Evolutionary conservation across 2,329 filamentous ascomycete genomes (phyloP).

Genomic region (Nemania abortiva): DNA sequence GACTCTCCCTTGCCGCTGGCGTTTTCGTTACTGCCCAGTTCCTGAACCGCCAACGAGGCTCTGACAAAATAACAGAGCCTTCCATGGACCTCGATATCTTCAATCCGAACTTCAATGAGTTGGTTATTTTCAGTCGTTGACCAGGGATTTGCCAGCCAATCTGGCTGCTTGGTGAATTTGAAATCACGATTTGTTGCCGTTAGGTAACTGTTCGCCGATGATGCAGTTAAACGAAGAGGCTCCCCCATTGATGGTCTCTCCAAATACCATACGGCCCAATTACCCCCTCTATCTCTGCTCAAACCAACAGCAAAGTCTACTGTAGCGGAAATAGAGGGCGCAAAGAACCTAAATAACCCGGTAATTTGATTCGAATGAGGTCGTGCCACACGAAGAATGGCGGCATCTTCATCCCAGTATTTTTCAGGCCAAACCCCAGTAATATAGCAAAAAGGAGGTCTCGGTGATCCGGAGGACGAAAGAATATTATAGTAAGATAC

Average conservation of each 20-base stretch:
- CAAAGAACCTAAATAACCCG: conserved; percentile 31
- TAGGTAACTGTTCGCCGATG: conserved; percentile 29
- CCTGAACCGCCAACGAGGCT: too few species aligned
- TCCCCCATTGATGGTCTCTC: conserved; percentile 24
- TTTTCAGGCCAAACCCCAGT: conserved; percentile 30
- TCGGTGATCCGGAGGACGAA: neutral
- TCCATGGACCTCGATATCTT: conserved; percentile 18
- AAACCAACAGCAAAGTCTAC: conserved; percentile 30
- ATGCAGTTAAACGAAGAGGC: conserved; percentile 19
- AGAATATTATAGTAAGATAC: conserved; percentile 24
- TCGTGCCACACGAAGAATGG: conserved; percentile 19
- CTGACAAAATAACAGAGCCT: conserved; percentile 25
- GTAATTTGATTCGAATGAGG: conserved; percentile 15
- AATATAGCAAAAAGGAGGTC: conserved; percentile 8
- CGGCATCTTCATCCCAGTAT: conserved; percentile 29
- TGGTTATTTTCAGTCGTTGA: neutral
- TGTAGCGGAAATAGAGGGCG: neutral
- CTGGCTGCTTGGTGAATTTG: neutral
- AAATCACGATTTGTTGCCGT: neutral
- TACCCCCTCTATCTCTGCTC: conserved; percentile 6
- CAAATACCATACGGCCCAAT: conserved; percentile 30
- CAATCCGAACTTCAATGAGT: conserved; percentile 10
- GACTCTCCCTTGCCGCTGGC: too few species aligned
- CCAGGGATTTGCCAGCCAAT: conserved; percentile 24
- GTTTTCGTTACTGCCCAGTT: too few species aligned